Base-by-base conservation (phyloP, 345 rosid species). In the Eucalyptus cloeziana region DNA sequence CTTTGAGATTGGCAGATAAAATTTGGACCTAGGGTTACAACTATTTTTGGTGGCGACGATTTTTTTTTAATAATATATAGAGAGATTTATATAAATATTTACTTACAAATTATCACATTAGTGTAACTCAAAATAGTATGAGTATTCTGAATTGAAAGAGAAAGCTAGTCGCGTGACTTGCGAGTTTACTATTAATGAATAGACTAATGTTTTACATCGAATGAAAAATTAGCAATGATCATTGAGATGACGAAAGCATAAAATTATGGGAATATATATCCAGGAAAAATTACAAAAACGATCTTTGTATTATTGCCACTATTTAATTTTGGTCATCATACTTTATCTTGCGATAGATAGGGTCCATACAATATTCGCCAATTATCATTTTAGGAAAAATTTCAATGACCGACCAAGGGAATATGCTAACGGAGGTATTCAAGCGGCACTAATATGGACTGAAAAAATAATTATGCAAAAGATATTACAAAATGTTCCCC, bases 151-250 rank as follows among this genome's bases (percentile, higher is more conserved):
- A 58, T 58, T 11, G 67, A 60, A 60, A 60, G 3, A 60, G 31
- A 58, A 60, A 60, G 30, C 67, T 60, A 60, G 14, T 27, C 1
- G 1, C 0, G 1, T 11, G 31, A 58, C 14, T 58, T 11, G 7
- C 2, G 7, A 58, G n/a, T 58, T 58, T 10, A 58, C 64, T 11
- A 58, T 58, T 24, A 58, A 24, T 58, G 13, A 60, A 58, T 25
- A 58, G 15, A 58, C 15, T 10, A 10, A 58, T 58, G 14, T 58
- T 58, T 58, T 25, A 58, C 3, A 58, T 58, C 2, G 2, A 58
- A 0, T 11, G 0, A 25, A 58, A 58, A 58, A 25, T 58, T 11
- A 25, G 12, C 0, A 54, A 56, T 22, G 60, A 54, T 54, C 3
- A 54, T 2, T 22, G 27, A 22, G 60, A 54, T 8, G 12, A 22